These are phyloP conservation scores for Penicillium silybi DNA, from an alignment of 495 filamentous ascomycete species.

Conservation along the genomic window DNA sequence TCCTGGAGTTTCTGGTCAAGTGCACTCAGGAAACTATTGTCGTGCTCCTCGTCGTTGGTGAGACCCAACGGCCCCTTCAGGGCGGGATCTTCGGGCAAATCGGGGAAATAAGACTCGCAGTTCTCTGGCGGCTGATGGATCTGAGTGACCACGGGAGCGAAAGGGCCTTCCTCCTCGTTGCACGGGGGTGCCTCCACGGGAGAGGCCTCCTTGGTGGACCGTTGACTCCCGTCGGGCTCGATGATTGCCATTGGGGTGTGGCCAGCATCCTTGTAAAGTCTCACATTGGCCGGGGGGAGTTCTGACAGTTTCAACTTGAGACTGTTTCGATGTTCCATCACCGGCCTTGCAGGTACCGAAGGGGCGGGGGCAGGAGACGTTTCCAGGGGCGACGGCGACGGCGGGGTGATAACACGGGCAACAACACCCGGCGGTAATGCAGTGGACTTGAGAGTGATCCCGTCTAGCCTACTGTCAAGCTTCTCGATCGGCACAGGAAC, in stretches of 20 bases:
- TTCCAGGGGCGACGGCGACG: constrained; percentile 34
- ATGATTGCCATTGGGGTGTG: constrained; percentile 48
- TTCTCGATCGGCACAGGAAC: constrained; percentile 45
- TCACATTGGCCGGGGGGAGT: constrained; percentile 35
- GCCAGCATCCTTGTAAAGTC: constrained; percentile 40
- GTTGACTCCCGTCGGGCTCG: constrained; percentile 32
- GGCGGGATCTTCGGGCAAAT: constrained; percentile 42
- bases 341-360: constrained; percentile 22
- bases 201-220: constrained; percentile 26
- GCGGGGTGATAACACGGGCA: constrained; percentile 44
- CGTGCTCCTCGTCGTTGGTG: constrained; percentile 39
- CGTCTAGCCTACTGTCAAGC: constrained; percentile 45
- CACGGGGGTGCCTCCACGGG: constrained; percentile 15
- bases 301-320: constrained; percentile 43
- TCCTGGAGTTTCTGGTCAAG: constrained; percentile 43
- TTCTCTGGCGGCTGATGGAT: constrained; percentile 36
- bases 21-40: constrained; percentile 38
- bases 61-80: constrained; percentile 44
- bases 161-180: constrained; percentile 24
- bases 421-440: constrained; percentile 41
- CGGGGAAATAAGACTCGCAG: constrained; percentile 41
- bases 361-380: constrained; percentile 23
- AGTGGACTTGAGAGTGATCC: constrained; percentile 46
- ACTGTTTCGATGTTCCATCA: constrained; percentile 31
- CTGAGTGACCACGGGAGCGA: constrained; percentile 28